Evolutionary conservation across 345 rosid genomes (phyloP), one percentile per base, ranked within the genome.

Genomic region (Microthlaspi erraticum): DNA sequence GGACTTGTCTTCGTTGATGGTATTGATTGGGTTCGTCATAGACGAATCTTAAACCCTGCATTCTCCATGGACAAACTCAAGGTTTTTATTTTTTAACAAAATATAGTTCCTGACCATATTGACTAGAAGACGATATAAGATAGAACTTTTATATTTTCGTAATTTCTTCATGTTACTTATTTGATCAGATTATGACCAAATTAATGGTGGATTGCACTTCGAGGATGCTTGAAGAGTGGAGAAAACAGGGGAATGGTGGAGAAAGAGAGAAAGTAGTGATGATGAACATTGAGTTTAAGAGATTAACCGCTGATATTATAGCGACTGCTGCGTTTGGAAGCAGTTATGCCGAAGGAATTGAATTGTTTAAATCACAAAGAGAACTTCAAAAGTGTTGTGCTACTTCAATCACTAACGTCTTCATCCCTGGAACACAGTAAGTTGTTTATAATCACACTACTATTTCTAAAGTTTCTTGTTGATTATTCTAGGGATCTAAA

Each of bases 281-380:
- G 37, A 37, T 79, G 2, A 54, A 43, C 43, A 57, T 1, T 12
- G 77, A 81, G 60, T 79, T 79, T 55, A 66, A 57, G 42, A 79
- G 64, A 44, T 73, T 86, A 26, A 82, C 85, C 5, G 83, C 81
- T 49, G 86, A 81, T 71, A 77, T 82, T 49, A 81, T 86, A 19
- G 79, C 91, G 12, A 80, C 72, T 2, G 70, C 81, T 23, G 85
- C 88, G 18, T 81, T 84, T 74, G 83, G 85, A 45, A 82, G 81
- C 17, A 80, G 76, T 77, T 81, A 76, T 32, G 77, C 33, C 0
- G 78, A 78, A 55, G 85, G 88, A 8, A 79, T 59, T 38, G 79
- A 76, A 57, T 72, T 79, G 20, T 86, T 79, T 59, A 44, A 57
- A 20, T 82, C 84, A 31, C 85, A 81, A 72, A 17, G 34, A 54